Conservation (phyloP, 2,329 filamentous ascomycete genomes). For the Fusarium austroafricanum region DNA sequence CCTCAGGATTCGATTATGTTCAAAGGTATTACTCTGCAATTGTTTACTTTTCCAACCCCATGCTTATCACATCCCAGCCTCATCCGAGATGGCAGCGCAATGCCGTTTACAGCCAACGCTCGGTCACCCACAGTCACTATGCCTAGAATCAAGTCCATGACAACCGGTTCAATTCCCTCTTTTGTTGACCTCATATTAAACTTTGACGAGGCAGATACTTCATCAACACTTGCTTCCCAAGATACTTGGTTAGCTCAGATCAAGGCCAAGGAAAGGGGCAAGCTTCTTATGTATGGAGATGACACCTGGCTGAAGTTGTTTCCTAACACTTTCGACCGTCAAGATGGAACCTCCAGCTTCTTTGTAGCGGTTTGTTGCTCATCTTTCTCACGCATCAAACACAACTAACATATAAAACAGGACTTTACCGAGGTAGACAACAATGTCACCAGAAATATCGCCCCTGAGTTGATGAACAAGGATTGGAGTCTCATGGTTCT, state of each 20-base stretch:
- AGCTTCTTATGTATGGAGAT: slow-evolving; percentile 94
- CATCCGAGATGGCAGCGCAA: slow-evolving; percentile 82
- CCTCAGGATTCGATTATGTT: slow-evolving; percentile 87
- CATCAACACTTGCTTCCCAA: slow-evolving; percentile 86
- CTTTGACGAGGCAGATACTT: slow-evolving; percentile 92
- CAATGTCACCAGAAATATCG: slow-evolving; percentile 93
- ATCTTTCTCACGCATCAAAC: neutral
- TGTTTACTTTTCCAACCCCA: neutral
- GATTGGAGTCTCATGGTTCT: slow-evolving; percentile 96
- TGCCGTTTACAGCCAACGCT: slow-evolving; percentile 95
- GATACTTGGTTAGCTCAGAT: slow-evolving; percentile 98
- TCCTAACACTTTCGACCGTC: slow-evolving; percentile 84
- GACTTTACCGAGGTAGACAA: slow-evolving; percentile 98
- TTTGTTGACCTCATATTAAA: slow-evolving; percentile 98
- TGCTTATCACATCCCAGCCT: slow-evolving; percentile 65
- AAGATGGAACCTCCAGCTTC: slow-evolving; percentile 96
- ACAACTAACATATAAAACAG: slow-evolving; percentile 56
- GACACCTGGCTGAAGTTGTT: slow-evolving; percentile 99
- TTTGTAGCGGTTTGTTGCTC: slow-evolving; percentile 86
- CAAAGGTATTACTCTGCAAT: slow-evolving; percentile 72
- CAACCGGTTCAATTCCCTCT: slow-evolving; percentile 96
- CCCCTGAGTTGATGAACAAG: slow-evolving; percentile 75
- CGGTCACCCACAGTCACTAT: slow-evolving; percentile 98
- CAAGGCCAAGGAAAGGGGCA: slow-evolving; percentile 76
- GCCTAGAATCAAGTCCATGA: slow-evolving; percentile 97